Percentiles rank a stretch among this genome's conserved stretches.
phyloP scores from a whole-genome alignment of 2,329 filamentous ascomycete species.

The Fusarium sp. region DNA sequence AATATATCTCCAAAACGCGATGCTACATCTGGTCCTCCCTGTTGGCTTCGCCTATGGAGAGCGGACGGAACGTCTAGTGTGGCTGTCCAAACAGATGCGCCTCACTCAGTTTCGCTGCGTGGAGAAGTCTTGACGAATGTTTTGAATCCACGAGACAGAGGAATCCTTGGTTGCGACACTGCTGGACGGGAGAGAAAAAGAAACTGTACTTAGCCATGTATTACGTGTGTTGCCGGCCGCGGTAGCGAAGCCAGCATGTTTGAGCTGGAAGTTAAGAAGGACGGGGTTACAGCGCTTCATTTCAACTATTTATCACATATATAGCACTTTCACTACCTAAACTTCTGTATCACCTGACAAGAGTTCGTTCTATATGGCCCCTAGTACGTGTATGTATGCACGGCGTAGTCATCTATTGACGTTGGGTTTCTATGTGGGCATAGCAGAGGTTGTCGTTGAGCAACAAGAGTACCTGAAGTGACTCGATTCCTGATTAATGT shows the following conservation, averaged over 20 bases:
- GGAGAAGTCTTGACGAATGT: constrained; percentile 13
- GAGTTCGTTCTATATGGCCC: no score
- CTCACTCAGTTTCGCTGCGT: constrained; percentile 11
- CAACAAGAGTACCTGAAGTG: neutral
- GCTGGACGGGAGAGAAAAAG: constrained; percentile 24
- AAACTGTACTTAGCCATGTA: constrained; percentile 39
- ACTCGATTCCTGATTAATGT: constrained; percentile 28
- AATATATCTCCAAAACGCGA: constrained; percentile 44
- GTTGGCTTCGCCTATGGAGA: constrained; percentile 22
- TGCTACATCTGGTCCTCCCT: constrained; percentile 36
- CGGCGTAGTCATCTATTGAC: neutral
- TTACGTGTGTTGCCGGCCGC: constrained; percentile 32
- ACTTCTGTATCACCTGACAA: neutral
- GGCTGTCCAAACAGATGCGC: constrained; percentile 5
- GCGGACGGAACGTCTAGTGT: constrained; percentile 19
- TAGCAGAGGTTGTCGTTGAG: neutral
- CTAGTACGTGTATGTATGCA: neutral
- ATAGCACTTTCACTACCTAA: constrained; percentile 32
- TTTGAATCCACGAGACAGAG: constrained; percentile 22
- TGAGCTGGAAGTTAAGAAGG: constrained; percentile 22
- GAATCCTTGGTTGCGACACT: constrained; percentile 18
- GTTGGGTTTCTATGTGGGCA: neutral
- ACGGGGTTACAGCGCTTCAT: constrained; percentile 34
- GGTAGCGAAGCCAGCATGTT: constrained; percentile 17
- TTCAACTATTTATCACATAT: constrained; percentile 38